These are phyloP conservation scores for Paraconiothyrium brasiliense DNA, from an alignment of 2,329 filamentous ascomycete genomes.

Conservation along the genomic window DNA sequence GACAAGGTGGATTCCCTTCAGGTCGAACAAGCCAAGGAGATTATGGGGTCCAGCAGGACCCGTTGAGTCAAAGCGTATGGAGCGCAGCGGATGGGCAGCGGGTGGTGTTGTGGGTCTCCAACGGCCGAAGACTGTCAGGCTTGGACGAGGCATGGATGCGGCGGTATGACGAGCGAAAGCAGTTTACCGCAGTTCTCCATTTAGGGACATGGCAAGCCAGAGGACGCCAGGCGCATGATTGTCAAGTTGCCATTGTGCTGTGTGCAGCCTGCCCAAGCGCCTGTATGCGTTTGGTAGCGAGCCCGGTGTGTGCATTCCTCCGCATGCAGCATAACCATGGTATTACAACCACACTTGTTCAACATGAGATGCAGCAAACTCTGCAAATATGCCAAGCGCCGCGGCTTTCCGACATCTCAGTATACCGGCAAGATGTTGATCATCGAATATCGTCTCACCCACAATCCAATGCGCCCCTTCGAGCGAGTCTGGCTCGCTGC, in stretches of 20 bases:
- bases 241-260: background rate
- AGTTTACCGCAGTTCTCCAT: background rate
- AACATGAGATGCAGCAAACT: background rate
- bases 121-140: slow-evolving; percentile 18
- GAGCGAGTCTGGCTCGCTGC: background rate
- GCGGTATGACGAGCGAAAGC: background rate
- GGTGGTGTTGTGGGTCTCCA: slow-evolving; percentile 14
- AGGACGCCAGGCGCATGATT: background rate
- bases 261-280: background rate
- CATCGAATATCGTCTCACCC: background rate
- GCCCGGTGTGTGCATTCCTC: background rate
- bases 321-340: background rate
- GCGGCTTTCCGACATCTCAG: background rate
- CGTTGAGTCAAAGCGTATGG: slow-evolving; percentile 2
- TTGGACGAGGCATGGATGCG: slow-evolving; percentile 13
- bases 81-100: slow-evolving; percentile 5
- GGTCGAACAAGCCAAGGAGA: background rate
- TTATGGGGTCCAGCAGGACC: slow-evolving; percentile 23
- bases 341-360: background rate
- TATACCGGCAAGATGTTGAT: background rate
- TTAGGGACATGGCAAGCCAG: background rate
- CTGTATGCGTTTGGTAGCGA: background rate
- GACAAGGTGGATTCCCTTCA: slow-evolving; percentile 9
- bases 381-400: background rate
- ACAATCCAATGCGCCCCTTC: background rate